These are phyloP conservation scores for Kalmanozyma brasiliensis DNA, from an alignment of 1,284 basidiomycete species.

Conservation along the genomic window DNA sequence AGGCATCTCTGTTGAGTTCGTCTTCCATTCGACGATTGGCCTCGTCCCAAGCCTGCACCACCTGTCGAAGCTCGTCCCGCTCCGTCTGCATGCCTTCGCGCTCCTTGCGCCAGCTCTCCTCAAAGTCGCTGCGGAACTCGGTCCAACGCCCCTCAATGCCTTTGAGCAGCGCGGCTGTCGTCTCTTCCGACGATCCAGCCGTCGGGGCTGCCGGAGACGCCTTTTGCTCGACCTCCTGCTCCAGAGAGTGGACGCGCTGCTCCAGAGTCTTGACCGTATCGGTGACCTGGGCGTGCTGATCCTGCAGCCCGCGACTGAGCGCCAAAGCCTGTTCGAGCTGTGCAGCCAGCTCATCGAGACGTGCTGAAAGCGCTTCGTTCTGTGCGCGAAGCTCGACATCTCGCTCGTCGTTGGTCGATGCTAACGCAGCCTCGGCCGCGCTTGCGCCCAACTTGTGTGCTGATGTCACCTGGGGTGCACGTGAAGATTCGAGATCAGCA, in stretches of 20 bases:
- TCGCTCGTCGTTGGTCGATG: constrained; percentile 22
- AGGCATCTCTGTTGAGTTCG: constrained; percentile 30
- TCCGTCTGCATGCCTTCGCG: constrained; percentile 85
- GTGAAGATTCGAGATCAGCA: constrained; percentile 15
- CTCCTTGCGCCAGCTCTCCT: constrained; percentile 71
- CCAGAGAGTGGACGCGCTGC: constrained; percentile 70
- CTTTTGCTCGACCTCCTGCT: constrained; percentile 64
- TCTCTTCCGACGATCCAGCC: constrained; percentile 17
- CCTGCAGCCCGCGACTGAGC: constrained; percentile 78
- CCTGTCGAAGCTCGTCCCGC: constrained; percentile 78
- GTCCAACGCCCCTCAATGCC: constrained; percentile 82
- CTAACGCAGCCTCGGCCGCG: neutral
- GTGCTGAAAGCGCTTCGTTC: constrained; percentile 77
- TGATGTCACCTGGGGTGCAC: constrained; percentile 16
- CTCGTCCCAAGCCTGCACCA: constrained; percentile 85
- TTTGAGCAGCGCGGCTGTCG: constrained; percentile 32
- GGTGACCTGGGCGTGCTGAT: constrained; percentile 82
- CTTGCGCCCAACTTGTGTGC: constrained; percentile 1
- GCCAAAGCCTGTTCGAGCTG: constrained; percentile 83
- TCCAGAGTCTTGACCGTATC: constrained; percentile 81
- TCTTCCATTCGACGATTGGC: constrained; percentile 70
- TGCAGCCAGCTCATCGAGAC: constrained; percentile 77
- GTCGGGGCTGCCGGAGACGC: constrained; percentile 11
- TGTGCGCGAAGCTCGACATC: constrained; percentile 69
- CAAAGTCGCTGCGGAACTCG: constrained; percentile 69